Evolutionary conservation across 2,329 filamentous ascomycete genomes (phyloP), one percentile per base, ranked within the genome.

Genomic region (Trichoderma koningiopsis): DNA sequence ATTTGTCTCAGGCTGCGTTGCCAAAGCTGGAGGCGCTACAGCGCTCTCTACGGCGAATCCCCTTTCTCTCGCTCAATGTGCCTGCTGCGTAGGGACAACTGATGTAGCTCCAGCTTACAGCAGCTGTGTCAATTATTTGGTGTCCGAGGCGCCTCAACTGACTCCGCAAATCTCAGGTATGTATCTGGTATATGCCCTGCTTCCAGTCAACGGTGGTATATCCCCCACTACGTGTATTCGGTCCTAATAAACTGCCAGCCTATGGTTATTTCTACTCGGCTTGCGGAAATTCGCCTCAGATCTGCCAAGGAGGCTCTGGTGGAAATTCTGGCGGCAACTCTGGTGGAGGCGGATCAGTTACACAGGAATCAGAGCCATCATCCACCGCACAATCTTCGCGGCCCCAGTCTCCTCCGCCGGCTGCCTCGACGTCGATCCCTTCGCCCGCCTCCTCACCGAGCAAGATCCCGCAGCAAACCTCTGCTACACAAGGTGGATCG

Each of bases 61-160:
- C 7, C 22, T 68, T 4, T 73, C 60, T 4, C 62, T 79, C 13
- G 22, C 76, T 22, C 66, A 64, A 16, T 79, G 77, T 70, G 77
- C 74, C 10, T 79, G 77, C 69, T 79, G 77, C 52, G 58, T 70
- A 49, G 70, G 70, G 19, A 27, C 67, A 6, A 71, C 65, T 1
- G 65, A 71, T 60, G 66, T 77, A n/a, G 73, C 76, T 63, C 68
- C 70, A 11, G 66, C 73, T 29, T 79, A 75, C 71, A 76, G 75
- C 4, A 72, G 62, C 61, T 79, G 77, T 72, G 75, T 77, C 27
- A 68, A 59, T 47, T 79, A 78, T 66, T 70, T 79, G 29, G 59
- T 68, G 14, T 70, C 72, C 1, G 75, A 76, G 65, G 73, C 71
- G 27, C 68, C 74, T 29, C 63, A 70, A 19, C 67, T 73, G 58